Base-by-base conservation (phyloP, 257 asterid species). In the Perilla frutescens region DNA sequence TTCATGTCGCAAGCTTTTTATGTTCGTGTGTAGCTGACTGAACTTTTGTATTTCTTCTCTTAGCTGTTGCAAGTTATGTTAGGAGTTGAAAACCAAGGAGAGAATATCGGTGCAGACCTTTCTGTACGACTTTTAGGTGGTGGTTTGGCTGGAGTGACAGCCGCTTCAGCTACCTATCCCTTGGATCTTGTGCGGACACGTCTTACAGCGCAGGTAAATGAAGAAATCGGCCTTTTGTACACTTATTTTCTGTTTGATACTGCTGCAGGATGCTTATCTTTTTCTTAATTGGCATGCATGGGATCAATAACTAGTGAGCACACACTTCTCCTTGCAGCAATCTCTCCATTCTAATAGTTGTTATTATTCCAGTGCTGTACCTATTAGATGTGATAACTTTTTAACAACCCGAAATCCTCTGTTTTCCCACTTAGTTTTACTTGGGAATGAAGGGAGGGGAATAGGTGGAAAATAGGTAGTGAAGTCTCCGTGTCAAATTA, bases 111-210 rank as follows among this genome's bases (percentile, higher is more conserved):
- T 76, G 77, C 91, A 75, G 96, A 91, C 78, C 80, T 91, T 39
- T 83, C 86, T 76, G 72, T 89, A 76, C 87, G 96, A 15, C 96
- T 91, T 77, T 43, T 84, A 63, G 93, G 97, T 36, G 97, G 97
- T 56, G 96, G 97, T 61, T 83, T 91, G 81, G 95, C 97, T 80
- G 97, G 97, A 74, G 76, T 89, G 47, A 91, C 96, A 31, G 97
- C 96, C 44, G 97, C 97, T 80, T 87, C 93, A 56, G 80, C 81
- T 74, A 89, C 96, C 39, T 91, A 91, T 80, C 97, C 96, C 37
- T 73, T 89, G 79, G 97, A 91, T 80, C 95, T 89, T 63, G 95
- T 89, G 51, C 85, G 97, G 84, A 91, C 97, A 13, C 95, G 91
- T 29, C 95, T 89, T 59, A 83, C 96, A 15, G 91, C 93, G 39